Evolutionary conservation across 208 protist genomes (phyloP).

Genomic region (Naegleria lovaniensis): DNA sequence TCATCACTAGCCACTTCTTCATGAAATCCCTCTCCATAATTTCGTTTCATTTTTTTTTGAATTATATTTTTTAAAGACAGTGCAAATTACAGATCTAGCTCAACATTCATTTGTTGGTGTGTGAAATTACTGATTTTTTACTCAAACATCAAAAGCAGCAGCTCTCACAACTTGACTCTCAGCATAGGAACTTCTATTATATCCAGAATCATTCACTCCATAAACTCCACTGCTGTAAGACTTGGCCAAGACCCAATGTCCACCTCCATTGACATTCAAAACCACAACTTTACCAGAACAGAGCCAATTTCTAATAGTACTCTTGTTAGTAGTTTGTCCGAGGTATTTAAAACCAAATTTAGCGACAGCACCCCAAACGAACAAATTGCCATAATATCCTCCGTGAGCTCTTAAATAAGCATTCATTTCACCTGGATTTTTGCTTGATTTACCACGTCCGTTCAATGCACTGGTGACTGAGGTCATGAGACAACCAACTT

Average conservation of each 20-base stretch:
- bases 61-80: no score
- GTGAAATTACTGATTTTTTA: no score
- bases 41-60: no score
- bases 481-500: conserved; percentile 31
- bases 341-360: conserved; percentile 16
- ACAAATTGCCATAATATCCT: conserved; percentile 26
- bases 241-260: conserved; percentile 29
- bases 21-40: no score
- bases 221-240: background rate
- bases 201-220: conserved; percentile 25
- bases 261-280: conserved; percentile 20
- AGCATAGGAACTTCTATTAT: background rate
- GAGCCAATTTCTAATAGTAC: background rate
- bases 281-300: background rate
- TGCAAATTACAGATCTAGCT: no score
- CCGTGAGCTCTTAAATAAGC: background rate
- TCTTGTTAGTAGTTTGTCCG: background rate
- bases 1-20: no score
- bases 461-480: conserved; percentile 25
- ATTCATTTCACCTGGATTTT: conserved; percentile 28
- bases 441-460: background rate
- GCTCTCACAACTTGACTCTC: background rate
- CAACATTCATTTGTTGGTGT: no score
- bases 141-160: conserved; percentile 1
- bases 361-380: conserved; percentile 12